Conservation (phyloP, 2,329 filamentous ascomycete genomes). For the Epichloe sibirici region DNA sequence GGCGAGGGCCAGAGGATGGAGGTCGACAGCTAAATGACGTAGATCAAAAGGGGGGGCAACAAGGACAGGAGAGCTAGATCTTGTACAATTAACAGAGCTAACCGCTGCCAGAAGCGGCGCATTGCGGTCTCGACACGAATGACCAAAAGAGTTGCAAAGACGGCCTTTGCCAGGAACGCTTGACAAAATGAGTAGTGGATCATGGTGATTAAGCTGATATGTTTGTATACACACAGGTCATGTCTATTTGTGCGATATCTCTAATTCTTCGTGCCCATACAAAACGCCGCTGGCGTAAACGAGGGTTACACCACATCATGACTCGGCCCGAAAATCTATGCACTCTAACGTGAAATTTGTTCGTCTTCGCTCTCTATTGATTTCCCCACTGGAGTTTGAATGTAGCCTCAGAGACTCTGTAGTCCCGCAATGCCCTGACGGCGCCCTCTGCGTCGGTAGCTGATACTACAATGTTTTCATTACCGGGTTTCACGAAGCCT, state of each 20-base stretch:
- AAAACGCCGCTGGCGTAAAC: not conserved
- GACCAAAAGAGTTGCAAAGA: not conserved
- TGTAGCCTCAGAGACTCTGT: slow-evolving; percentile 61
- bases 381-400: slow-evolving; percentile 75
- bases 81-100: slow-evolving; percentile 22
- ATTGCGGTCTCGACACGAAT: not conserved
- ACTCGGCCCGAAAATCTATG: not conserved
- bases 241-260: not conserved
- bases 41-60: not conserved
- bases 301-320: not conserved
- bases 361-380: slow-evolving; percentile 29
- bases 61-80: slow-evolving; percentile 15
- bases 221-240: no score
- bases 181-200: not conserved
- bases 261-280: not conserved
- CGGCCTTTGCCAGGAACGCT: not conserved
- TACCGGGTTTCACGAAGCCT: slow-evolving; percentile 63
- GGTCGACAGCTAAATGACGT: slow-evolving; percentile 20
- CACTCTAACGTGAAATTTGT: not conserved
- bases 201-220: not conserved
- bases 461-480: slow-evolving; percentile 67
- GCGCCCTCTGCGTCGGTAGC: slow-evolving; percentile 62
- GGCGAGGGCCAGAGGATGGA: slow-evolving; percentile 17
- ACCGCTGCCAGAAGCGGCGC: slow-evolving; percentile 10
- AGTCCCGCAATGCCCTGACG: slow-evolving; percentile 55